Evolutionary conservation across 1,284 basidiomycete genomes (phyloP).

Genomic region (Psilocybe mexicana): DNA sequence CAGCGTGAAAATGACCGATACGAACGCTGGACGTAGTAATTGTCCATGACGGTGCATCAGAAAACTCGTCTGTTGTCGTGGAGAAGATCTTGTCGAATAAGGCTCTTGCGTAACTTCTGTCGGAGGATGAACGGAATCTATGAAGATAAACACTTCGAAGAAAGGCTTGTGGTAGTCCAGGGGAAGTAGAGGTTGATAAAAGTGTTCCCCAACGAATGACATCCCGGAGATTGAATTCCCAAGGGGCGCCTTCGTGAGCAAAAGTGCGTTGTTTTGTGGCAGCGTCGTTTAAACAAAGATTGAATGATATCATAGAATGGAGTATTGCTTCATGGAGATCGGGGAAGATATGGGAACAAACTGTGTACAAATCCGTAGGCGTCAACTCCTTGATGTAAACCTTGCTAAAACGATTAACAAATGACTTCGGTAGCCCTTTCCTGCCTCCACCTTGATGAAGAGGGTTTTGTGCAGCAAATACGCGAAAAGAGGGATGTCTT

Average conservation of each 20-base stretch:
- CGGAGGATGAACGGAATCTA: constrained; percentile 78
- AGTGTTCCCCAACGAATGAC: constrained; percentile 88
- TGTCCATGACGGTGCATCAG: constrained; percentile 46
- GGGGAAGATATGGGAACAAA: constrained; percentile 80
- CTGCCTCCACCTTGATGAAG: constrained; percentile 95
- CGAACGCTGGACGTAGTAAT: constrained; percentile 59
- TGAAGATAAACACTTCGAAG: constrained; percentile 79
- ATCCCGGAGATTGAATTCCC: constrained; percentile 99
- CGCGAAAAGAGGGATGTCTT: constrained; percentile 89
- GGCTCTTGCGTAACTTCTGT: constrained; percentile 60
- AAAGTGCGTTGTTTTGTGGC: constrained; percentile 71
- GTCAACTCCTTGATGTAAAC: constrained; percentile 92
- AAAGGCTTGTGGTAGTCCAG: constrained; percentile 61
- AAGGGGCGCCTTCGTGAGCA: constrained; percentile 86
- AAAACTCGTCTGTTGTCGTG: constrained; percentile 19
- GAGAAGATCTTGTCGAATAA: constrained; percentile 71
- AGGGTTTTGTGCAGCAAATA: constrained; percentile 99
- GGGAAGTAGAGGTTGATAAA: constrained; percentile 36
- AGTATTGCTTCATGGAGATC: constrained; percentile 56
- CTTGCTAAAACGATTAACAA: constrained; percentile 97
- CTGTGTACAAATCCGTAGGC: constrained; percentile 75
- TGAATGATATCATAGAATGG: constrained; percentile 85
- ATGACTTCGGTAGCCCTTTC: constrained; percentile 97
- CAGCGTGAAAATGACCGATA: constrained; percentile 67
- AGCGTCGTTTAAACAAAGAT: constrained; percentile 71